A percentile compares a stretch with the other conserved stretches of the same genome.
phyloP scores from a whole-genome alignment of 208 protist species.

The Crithidia sp. region DNA sequence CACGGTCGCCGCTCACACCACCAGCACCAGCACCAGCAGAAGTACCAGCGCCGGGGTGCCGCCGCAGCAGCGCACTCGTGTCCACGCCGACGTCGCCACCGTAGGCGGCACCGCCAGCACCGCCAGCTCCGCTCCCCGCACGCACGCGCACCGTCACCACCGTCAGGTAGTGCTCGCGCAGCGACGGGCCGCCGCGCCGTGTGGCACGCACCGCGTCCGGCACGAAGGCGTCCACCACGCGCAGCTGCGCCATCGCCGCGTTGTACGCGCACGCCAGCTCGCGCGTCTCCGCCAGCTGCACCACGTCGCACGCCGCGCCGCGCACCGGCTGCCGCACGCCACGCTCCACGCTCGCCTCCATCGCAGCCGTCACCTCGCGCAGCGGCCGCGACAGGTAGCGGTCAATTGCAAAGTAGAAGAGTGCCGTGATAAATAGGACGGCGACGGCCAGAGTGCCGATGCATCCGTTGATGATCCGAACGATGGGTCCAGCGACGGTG shows the following conservation, averaged over 20 bases:
- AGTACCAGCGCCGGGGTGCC: background rate
- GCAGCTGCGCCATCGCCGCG: constrained; percentile 18
- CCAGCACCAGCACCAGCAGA: too few species aligned
- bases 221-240: constrained; percentile 27
- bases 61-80: constrained; percentile 1
- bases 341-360: constrained; percentile 5
- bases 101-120: background rate
- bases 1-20: background rate
- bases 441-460: too few species aligned
- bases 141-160: constrained; percentile 11
- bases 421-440: background rate
- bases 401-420: constrained; percentile 8
- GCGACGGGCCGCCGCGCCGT: background rate
- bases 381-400: constrained; percentile 15
- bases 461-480: too few species aligned
- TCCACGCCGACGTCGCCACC: background rate
- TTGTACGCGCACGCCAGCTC: constrained; percentile 29
- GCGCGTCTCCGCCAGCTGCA: constrained; percentile 16
- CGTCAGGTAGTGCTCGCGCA: constrained; percentile 9
- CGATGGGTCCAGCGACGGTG: background rate
- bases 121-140: background rate
- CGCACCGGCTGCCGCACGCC: constrained; percentile 7
- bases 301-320: background rate
- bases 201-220: constrained; percentile 2
- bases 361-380: constrained; percentile 4